Percentiles rank a stretch among this genome's conserved stretches.
These are phyloP conservation scores for Irineochytrium annulatum DNA, from an alignment of 192 early-diverging fungal genomes.

Conservation along the genomic window DNA sequence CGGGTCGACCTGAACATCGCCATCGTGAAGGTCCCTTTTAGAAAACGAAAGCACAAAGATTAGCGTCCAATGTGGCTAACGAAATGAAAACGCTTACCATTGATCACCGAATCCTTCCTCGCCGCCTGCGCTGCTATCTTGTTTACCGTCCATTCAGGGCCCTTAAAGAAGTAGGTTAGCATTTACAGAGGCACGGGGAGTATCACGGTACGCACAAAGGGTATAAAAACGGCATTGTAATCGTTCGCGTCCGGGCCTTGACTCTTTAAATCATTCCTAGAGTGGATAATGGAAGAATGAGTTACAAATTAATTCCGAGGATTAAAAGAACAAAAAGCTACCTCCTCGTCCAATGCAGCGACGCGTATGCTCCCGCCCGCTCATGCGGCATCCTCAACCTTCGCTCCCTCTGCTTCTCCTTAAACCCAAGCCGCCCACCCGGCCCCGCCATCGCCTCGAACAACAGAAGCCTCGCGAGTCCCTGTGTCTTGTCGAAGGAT, in stretches of 20 bases:
- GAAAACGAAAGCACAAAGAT: background rate
- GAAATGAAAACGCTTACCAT: too few relatives aligned
- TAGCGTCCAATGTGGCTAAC: too few relatives aligned
- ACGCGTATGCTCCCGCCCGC: conserved; percentile 14
- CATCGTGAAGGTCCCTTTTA: background rate
- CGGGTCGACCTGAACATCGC: background rate
- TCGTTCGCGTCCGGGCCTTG: conserved; percentile 22
- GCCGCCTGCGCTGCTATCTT: conserved; percentile 9
- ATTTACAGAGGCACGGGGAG: too few relatives aligned
- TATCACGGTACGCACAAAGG: conserved; percentile 22
- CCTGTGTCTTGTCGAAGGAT: conserved; percentile 25
- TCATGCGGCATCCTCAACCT: conserved; percentile 23
- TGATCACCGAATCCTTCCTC: conserved; percentile 26
- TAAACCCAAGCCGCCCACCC: conserved; percentile 21
- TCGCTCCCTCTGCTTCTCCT: conserved; percentile 18
- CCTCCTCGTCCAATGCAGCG: background rate
- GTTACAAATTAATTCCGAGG: too few relatives aligned
- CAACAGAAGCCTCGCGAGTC: conserved; percentile 27
- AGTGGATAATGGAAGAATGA: too few relatives aligned
- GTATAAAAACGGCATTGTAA: conserved; percentile 25
- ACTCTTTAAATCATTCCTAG: conserved; percentile 10
- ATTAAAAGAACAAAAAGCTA: too few relatives aligned
- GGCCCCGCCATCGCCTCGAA: conserved; percentile 17
- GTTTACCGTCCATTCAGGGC: conserved; percentile 15
- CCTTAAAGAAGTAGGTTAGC: background rate